phyloP scores from a whole-genome alignment of 2,329 filamentous ascomycete species.

The Epichloe sibirici region DNA sequence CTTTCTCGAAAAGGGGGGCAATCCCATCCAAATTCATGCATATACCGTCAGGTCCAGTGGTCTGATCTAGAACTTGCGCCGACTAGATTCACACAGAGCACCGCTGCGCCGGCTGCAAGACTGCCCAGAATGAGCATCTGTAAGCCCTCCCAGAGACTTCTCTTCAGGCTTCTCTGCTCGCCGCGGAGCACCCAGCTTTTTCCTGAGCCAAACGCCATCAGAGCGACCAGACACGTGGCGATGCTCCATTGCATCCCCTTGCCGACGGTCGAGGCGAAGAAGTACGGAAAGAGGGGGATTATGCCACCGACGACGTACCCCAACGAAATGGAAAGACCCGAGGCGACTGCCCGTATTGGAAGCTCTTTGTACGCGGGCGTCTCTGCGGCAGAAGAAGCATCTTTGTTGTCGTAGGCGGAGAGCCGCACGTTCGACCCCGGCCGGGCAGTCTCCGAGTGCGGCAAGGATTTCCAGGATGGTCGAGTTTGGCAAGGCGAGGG shows the following conservation, averaged over 20 bases:
- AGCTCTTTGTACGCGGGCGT: conserved; percentile 10
- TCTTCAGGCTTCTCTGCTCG: conserved; percentile 5
- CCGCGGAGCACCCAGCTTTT: conserved; percentile 33
- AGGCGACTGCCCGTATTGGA: conserved; percentile 27
- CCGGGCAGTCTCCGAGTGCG: conserved; percentile 16
- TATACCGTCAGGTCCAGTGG: not conserved
- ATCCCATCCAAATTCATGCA: not conserved
- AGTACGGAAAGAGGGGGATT: conserved; percentile 50
- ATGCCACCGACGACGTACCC: conserved; percentile 52
- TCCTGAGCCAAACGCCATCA: conserved; percentile 44
- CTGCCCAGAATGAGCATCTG: conserved; percentile 24
- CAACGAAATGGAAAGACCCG: conserved; percentile 45
- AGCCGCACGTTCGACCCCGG: conserved; percentile 15
- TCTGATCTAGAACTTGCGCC: conserved; percentile 5
- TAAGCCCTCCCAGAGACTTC: conserved; percentile 18
- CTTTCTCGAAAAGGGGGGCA: not conserved
- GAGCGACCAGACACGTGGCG: conserved; percentile 37
- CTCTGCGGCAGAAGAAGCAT: not conserved
- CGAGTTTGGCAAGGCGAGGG: conserved; percentile 16
- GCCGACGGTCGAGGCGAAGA: conserved; percentile 32
- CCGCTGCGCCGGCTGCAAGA: conserved; percentile 19
- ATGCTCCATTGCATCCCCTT: conserved; percentile 40
- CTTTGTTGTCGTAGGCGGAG: conserved; percentile 9
- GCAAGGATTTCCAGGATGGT: conserved; percentile 15
- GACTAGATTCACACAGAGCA: conserved; percentile 18